Evolutionary conservation across 129 eudicot species (phyloP).

Genomic region (Silybum marianum): DNA sequence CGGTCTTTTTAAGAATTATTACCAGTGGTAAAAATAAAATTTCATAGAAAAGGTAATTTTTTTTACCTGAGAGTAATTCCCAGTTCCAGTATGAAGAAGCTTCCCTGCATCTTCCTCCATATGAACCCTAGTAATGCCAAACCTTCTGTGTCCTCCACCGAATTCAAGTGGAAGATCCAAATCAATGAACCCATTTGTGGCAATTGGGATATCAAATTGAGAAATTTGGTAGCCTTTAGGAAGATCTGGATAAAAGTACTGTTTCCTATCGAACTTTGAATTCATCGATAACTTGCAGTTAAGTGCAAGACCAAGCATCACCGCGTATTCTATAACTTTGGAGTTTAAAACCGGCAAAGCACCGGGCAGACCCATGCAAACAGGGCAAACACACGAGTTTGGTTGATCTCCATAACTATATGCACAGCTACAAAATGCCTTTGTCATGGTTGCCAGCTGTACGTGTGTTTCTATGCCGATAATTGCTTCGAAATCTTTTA

Average conservation of each 20-base stretch:
- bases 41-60: neutral
- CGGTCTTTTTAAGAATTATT: no score
- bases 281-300: conserved; percentile 65
- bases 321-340: conserved; percentile 80
- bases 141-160: conserved; percentile 96
- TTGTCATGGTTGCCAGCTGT: conserved; percentile 77
- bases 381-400: conserved; percentile 79
- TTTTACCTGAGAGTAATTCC: conserved; percentile 69
- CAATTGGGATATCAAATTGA: conserved; percentile 93
- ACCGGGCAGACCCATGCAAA: conserved; percentile 97
- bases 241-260: conserved; percentile 92
- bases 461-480: conserved; percentile 97
- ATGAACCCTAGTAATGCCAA: conserved; percentile 93
- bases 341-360: conserved; percentile 90
- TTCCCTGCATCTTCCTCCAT: conserved; percentile 99
- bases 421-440: conserved; percentile 92
- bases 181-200: conserved; percentile 74
- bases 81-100: conserved; percentile 80
- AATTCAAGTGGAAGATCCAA: conserved; percentile 93
- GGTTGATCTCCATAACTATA: conserved; percentile 87
- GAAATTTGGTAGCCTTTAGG: conserved; percentile 98
- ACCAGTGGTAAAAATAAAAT: neutral
- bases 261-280: conserved; percentile 97
- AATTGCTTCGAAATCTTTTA: conserved; percentile 72
- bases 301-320: conserved; percentile 88